phyloP scores from a whole-genome alignment of 192 early-diverging fungal genomes.

The Coemansia reversa region DNA sequence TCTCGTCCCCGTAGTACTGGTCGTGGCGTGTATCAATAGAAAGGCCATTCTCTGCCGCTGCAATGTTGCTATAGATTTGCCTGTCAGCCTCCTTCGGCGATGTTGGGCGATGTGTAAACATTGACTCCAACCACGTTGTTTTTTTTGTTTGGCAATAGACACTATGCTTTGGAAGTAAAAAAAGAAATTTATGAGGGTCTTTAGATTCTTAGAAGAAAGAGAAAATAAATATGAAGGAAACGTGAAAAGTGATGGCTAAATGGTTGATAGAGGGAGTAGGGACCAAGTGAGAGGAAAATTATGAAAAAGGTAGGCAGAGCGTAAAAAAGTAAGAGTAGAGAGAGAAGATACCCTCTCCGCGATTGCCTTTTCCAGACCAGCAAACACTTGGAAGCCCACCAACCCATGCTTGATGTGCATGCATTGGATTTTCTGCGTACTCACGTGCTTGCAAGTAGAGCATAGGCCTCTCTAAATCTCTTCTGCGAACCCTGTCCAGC shows the following conservation, averaged over 20 bases:
- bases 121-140: not conserved
- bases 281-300: not conserved
- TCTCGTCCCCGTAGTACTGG: not conserved
- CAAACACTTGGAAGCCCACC: not conserved
- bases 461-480: not conserved
- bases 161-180: not conserved
- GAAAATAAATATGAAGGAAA: not conserved
- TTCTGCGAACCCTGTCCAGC: not conserved
- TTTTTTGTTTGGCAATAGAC: not conserved
- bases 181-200: not conserved
- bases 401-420: not conserved
- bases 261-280: too few relatives aligned
- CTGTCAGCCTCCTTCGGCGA: constrained; percentile 3
- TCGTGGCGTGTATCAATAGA: constrained; percentile 27
- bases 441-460: not conserved
- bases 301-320: not conserved
- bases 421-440: not conserved
- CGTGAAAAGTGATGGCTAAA: not conserved
- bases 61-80: constrained; percentile 7
- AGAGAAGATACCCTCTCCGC: too few relatives aligned
- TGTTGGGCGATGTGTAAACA: constrained; percentile 1
- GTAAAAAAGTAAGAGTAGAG: too few relatives aligned
- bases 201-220: constrained; percentile 3
- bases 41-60: constrained; percentile 14
- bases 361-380: not conserved